Evolutionary conservation across 2,329 filamentous ascomycete species (phyloP), one percentile per base, ranked within the genome.

Genomic region (Orbilia ellipsospora): DNA sequence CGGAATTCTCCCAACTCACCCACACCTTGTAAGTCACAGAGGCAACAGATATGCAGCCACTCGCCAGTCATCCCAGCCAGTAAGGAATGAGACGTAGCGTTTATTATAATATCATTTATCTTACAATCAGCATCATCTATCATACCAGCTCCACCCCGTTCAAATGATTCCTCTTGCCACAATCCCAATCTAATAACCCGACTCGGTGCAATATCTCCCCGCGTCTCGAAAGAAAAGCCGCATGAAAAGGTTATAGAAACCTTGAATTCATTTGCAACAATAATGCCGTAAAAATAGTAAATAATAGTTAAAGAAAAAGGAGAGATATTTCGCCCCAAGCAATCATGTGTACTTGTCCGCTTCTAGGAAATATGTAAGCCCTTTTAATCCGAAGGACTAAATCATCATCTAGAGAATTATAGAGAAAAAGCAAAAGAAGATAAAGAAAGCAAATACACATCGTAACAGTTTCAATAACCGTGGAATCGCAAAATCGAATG

Each of bases 301-400:
- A 36, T 36, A 10, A 42, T 40, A 42, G n/a, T 8, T 40, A 55
- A 70, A 75, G 50, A 69, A 62, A 73, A 68, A 66, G 13, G 28
- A 73, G 65, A 56, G 50, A 52, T n/a, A 59, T 48, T 55, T 65
- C 72, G 59, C 62, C 31, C 69, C 67, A 66, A 54, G 63, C 54
- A 75, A 73, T 72, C 63, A 51, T 59, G 76, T 78, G 72, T 73
- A 55, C 78, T 77, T 77, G 79, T 78, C 77, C 69, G 52, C 73
- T 70, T 61, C 72, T 72, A 72, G 68, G 55, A 68, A 60, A 75
- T 4, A 65, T 77, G 73, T 74, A 75, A 78, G 70, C 70, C 77
- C 77, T 77, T 63, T 73, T 77, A 75, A 77, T 65, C 77, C 76
- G 78, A 78, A 77, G 66, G 76, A 76, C 31, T 10, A 36, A 36